A percentile compares a stretch with the other conserved stretches of the same genome.
These are phyloP conservation scores for Salvia sclarea DNA, from an alignment of 305 asterid species.

Conservation along the genomic window DNA sequence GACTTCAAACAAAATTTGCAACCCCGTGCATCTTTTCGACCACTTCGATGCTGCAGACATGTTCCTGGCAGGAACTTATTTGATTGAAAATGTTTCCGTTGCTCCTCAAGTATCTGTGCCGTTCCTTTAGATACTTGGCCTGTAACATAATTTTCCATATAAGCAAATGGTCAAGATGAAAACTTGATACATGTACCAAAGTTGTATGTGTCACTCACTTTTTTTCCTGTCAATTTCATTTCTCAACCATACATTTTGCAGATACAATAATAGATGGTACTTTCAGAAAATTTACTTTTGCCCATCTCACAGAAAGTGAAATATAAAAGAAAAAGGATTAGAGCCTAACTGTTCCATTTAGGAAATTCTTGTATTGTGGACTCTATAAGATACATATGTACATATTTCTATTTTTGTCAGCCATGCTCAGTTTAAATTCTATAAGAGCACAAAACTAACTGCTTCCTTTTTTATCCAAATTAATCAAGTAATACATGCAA, in stretches of 20 bases:
- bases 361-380: not conserved
- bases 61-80: not conserved
- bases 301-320: not conserved
- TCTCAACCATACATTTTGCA: conserved; percentile 14
- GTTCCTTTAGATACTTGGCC: conserved; percentile 11
- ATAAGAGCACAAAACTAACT: not conserved
- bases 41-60: not conserved
- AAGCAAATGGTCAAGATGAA: not conserved
- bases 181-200: not conserved
- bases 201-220: not conserved
- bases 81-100: not conserved
- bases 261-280: not conserved
- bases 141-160: not conserved
- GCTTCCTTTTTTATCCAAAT: not conserved
- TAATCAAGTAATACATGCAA: not conserved
- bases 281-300: not conserved
- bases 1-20: not conserved
- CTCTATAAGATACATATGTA: not conserved
- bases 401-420: not conserved
- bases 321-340: not conserved
- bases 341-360: not conserved
- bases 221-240: not conserved
- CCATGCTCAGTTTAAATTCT: not conserved
- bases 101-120: not conserved
- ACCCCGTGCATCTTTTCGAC: not conserved